Evolutionary conservation across 192 early-diverging fungal species (phyloP), one percentile per base, ranked within the genome.

Genomic region (Coemansia sp.): DNA sequence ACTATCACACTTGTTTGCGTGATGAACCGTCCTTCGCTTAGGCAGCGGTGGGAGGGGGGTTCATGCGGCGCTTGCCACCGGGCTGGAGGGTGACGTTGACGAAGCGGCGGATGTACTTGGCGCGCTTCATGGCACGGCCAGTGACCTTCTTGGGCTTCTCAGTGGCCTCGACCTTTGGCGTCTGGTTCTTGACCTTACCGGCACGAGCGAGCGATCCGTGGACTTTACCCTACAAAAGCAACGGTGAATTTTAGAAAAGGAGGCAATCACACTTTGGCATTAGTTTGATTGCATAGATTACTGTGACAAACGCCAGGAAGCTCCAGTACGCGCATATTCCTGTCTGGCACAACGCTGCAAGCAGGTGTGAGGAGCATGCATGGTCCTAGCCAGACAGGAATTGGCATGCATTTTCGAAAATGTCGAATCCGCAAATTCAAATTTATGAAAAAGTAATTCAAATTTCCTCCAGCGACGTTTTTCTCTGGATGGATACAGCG

Each of bases 131-230:
- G 80, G 95, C 94, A 79, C 97, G 95, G 85, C 96, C 76, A 66
- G 72, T 87, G 79, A 85, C 83, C 88, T 94, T 89, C 92, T 99
- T 99, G 87, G 94, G 89, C 92, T 97, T 95, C 83, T 97, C 95
- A 81, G 95, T 91, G 90, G 93, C 91, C 78, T 95, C 95, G 73
- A 98, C 97, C 90, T 97, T 97, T 78, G 97, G 95, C 77, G 92
- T 94, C 88, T 98, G 96, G 73, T 92, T 92, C 95, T 99, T 99
- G 87, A 99, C 97, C 89, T 99, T 99, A 92, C 97, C 97, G 89
- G 97, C 97, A 98, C 97, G 96, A 89, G 97, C 94, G 85, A 99
- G 92, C 78, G 95, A 97, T 89, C 97, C 97, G 92, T 99, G 97
- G 84, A 99, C 97, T 93, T 99, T 98, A 92, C 96, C 97, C 97